Base-by-base conservation (phyloP, 1,284 basidiomycete species). In the Singerocomus inundabilis region DNA sequence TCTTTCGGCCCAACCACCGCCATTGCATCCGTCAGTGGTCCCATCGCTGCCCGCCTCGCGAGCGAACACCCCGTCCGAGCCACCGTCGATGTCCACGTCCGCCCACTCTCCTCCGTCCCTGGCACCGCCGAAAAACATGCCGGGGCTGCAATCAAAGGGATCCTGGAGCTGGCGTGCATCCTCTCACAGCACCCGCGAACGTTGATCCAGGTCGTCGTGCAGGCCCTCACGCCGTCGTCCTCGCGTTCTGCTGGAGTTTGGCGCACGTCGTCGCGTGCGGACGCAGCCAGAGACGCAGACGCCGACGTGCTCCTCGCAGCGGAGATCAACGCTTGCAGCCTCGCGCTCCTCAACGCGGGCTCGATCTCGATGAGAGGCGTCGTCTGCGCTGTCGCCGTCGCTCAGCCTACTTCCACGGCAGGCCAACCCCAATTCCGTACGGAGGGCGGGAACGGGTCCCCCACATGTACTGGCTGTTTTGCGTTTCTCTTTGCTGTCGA, bases 311-410 rank as follows among this genome's bases (percentile, higher is more conserved):
- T 81, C 13, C 61, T 76, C 5, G 82, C 88, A 0, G 77, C 84
- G 5, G 72, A 81, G 64, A 78, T 89, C 54, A 91, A 91, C 58
- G 82, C 86, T 0, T 75, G 77, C 48, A 79, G 78, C 2, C 69
- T 87, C 1, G 82, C 88, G 0, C 69, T 90, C 8, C 61, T 91
- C 21, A 84, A 82, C 44, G 77, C 85, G 0, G 78, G 79, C 0
- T 87, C 85, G 0, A 67, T 91, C 0, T 81, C 86, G 0, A 82
- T 89, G 82, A 70, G 75, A 2, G 85, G 85, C 1, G 77, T 86
- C 10, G 76, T 88, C 0, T 84, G 81, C 51, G 85, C 88, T 1
- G 75, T 84, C 3, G 70, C 83, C 1, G 72, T 89, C 2, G 80
- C 78, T 1, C 69, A 70, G 25, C 26, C 69, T 5, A 57, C 54